A percentile compares a stretch with the other conserved stretches of the same genome.
Conservation (phyloP, 306 rosid species). For the Vigna unguiculata region DNA sequence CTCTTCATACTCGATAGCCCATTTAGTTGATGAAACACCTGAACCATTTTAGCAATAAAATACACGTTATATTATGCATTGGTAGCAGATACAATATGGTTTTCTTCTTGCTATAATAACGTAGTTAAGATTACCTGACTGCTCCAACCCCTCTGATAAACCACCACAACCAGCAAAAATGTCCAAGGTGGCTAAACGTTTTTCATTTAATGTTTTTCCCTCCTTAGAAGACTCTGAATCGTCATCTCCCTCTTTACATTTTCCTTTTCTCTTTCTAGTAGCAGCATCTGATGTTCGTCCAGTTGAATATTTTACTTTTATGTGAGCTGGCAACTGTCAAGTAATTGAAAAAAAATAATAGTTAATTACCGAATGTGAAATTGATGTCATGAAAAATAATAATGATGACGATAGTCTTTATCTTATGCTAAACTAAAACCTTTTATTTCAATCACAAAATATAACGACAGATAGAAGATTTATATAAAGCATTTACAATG, state of each 20-base stretch:
- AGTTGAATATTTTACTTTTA: slow-evolving; percentile 69
- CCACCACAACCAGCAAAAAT: slow-evolving; percentile 99
- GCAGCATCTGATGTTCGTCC: slow-evolving; percentile 59
- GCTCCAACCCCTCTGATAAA: slow-evolving; percentile 84
- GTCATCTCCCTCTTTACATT: slow-evolving; percentile 79
- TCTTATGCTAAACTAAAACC: neutral
- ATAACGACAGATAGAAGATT: neutral
- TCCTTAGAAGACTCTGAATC: slow-evolving; percentile 53
- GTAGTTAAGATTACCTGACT: slow-evolving; percentile 60
- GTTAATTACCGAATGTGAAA: slow-evolving; percentile 26
- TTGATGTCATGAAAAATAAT: slow-evolving; percentile 20
- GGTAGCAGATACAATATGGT: neutral
- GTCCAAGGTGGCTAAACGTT: slow-evolving; percentile 77
- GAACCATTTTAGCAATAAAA: slow-evolving; percentile 44
- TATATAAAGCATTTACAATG: slow-evolving; percentile 2
- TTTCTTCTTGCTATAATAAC: neutral
- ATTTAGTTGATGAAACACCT: slow-evolving; percentile 82
- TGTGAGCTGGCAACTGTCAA: slow-evolving; percentile 74
- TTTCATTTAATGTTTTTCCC: slow-evolving; percentile 48
- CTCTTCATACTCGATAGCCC: slow-evolving; percentile 99
- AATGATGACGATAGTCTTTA: neutral
- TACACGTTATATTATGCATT: slow-evolving; percentile 7
- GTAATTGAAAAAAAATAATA: slow-evolving; percentile 18
- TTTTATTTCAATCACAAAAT: neutral
- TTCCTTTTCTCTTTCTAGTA: slow-evolving; percentile 88